Evolutionary conservation across 805 yeast species (phyloP).

Genomic region (Teunomyces kruisii): DNA sequence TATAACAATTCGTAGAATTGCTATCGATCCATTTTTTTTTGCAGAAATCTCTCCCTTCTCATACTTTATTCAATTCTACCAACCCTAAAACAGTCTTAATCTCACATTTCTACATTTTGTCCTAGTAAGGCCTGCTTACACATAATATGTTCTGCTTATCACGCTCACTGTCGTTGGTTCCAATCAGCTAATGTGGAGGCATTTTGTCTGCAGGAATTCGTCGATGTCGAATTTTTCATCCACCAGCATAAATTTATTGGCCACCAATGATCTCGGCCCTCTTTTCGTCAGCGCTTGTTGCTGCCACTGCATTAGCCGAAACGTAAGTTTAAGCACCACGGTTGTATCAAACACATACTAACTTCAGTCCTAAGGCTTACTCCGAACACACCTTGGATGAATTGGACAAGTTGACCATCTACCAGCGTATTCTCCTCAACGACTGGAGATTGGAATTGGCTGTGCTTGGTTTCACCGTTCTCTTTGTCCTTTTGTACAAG

Average conservation of each 20-base stretch:
- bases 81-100: no score
- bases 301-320: conserved; percentile 4
- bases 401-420: conserved; percentile 56
- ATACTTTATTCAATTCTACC: no score
- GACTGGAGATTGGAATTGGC: conserved; percentile 77
- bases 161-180: no score
- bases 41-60: no score
- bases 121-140: no score
- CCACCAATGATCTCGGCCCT: conserved; percentile 3
- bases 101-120: no score
- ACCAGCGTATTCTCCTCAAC: conserved; percentile 56
- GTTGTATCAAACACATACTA: neutral
- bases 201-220: neutral
- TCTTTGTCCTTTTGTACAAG: conserved; percentile 51
- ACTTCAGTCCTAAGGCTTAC: conserved; percentile 12
- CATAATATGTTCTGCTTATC: no score
- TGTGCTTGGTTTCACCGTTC: conserved; percentile 51
- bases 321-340: neutral
- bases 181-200: neutral
- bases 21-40: no score
- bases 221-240: neutral
- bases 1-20: no score
- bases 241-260: neutral
- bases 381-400: conserved; percentile 46
- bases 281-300: conserved; percentile 1